A percentile compares a stretch with the other conserved stretches of the same genome.
Conservation (phyloP, 2,329 filamentous ascomycete species). For the Dactylellina sp. region DNA sequence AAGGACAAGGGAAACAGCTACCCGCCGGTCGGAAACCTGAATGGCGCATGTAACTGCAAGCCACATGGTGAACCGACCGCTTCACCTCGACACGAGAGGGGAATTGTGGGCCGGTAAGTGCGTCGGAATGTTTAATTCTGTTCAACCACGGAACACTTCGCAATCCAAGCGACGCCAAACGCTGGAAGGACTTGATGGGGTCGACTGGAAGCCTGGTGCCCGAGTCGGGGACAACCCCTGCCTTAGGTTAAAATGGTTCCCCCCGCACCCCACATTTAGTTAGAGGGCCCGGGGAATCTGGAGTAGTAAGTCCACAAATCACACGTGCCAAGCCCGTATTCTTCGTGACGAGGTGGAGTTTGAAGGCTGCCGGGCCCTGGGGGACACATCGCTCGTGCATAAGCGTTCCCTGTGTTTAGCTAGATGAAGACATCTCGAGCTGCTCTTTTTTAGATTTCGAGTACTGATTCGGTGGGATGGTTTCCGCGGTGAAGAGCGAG, state of each 20-base stretch:
- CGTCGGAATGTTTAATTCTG: too few relatives aligned
- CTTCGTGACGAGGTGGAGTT: slow-evolving; percentile 27
- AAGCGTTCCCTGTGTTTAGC: slow-evolving; percentile 1
- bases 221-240: slow-evolving; percentile 15
- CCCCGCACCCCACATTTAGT: slow-evolving; percentile 51
- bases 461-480: slow-evolving; percentile 24
- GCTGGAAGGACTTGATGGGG: background rate
- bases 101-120: slow-evolving; percentile 13
- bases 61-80: slow-evolving; percentile 21
- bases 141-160: slow-evolving; percentile 26
- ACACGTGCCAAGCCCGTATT: slow-evolving; percentile 32
- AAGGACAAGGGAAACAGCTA: slow-evolving; percentile 6
- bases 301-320: slow-evolving; percentile 51
- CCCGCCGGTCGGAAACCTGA: slow-evolving; percentile 3
- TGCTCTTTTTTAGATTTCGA: background rate
- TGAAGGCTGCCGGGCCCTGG: slow-evolving; percentile 56
- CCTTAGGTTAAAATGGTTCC: slow-evolving; percentile 35
- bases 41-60: slow-evolving; percentile 20
- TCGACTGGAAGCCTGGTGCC: slow-evolving; percentile 9
- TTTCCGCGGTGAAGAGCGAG: slow-evolving; percentile 20
- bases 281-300: slow-evolving; percentile 47
- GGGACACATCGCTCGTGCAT: slow-evolving; percentile 1
- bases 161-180: background rate
- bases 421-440: background rate
- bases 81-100: slow-evolving; percentile 1